A percentile compares a stretch with the other conserved stretches of the same genome.
Conservation (phyloP, 805 yeast genomes). For the Kazachstania kunashirensis region DNA sequence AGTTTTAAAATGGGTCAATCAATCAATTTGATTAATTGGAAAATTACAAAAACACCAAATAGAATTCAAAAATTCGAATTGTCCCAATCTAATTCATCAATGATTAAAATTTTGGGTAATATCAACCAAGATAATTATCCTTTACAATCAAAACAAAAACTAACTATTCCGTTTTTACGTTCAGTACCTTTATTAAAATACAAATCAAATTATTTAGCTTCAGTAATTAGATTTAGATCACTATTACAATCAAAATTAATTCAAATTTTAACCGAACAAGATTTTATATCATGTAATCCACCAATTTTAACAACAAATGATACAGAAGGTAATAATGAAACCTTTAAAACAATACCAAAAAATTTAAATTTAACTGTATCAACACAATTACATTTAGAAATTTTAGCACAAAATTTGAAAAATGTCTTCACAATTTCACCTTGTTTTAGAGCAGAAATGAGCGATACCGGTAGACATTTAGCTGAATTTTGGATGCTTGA, state of each 20-base stretch:
- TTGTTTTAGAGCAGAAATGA: slow-evolving; percentile 86
- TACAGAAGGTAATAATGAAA: slow-evolving; percentile 97
- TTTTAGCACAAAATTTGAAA: slow-evolving; percentile 58
- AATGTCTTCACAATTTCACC: slow-evolving; percentile 87
- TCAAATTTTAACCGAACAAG: slow-evolving; percentile 42
- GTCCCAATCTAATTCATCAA: slow-evolving; percentile 25
- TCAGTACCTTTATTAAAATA: slow-evolving; percentile 69
- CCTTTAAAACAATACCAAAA: slow-evolving; percentile 44
- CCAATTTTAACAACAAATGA: slow-evolving; percentile 84
- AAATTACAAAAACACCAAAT: slow-evolving; percentile 15
- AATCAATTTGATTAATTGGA: slow-evolving; percentile 34
- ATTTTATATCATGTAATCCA: slow-evolving; percentile 68
- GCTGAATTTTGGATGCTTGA: slow-evolving; percentile 98
- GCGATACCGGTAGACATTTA: slow-evolving; percentile 84
- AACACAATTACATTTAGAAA: slow-evolving; percentile 85
- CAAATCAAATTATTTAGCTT: slow-evolving; percentile 54
- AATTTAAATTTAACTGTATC: slow-evolving; percentile 73
- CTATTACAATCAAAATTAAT: slow-evolving; percentile 43
- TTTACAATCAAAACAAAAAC: slow-evolving; percentile 71
- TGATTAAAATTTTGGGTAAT: slow-evolving; percentile 46
- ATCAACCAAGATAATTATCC: slow-evolving; percentile 56
- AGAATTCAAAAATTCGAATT: slow-evolving; percentile 47
- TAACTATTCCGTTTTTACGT: slow-evolving; percentile 55
- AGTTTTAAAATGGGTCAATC: slow-evolving; percentile 29
- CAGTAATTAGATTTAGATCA: slow-evolving; percentile 67